Conservation (phyloP, 2,329 filamentous ascomycete genomes). For the Fusarium chuoi region DNA sequence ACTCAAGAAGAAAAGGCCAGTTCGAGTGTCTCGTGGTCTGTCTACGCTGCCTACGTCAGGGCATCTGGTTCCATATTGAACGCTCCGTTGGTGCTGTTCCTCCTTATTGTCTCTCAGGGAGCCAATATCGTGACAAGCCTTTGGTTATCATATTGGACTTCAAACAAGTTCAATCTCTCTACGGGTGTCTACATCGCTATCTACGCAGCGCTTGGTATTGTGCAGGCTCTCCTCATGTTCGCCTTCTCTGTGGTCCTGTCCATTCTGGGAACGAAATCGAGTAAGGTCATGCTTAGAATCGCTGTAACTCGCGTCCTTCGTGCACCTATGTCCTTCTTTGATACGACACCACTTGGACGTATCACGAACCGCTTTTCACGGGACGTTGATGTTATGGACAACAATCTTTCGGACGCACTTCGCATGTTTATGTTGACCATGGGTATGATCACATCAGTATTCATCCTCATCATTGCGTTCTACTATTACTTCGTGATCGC, state of each 20-base stretch:
- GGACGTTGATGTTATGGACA: conserved; percentile 97
- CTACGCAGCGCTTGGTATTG: conserved; percentile 75
- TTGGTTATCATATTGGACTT: conserved; percentile 96
- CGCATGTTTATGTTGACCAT: conserved; percentile 92
- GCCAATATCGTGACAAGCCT: conserved; percentile 88
- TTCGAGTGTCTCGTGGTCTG: conserved; percentile 80
- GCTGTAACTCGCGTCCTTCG: conserved; percentile 82
- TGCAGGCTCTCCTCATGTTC: conserved; percentile 81
- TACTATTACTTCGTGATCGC: conserved; percentile 85
- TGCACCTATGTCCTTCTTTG: conserved; percentile 90
- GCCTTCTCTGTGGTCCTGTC: conserved; percentile 82
- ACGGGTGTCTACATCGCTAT: conserved; percentile 77
- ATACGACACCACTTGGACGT: conserved; percentile 92
- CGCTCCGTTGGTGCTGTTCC: conserved; percentile 69
- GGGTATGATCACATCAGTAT: conserved; percentile 83
- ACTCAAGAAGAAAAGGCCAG: conserved; percentile 76
- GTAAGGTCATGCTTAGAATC: conserved; percentile 81
- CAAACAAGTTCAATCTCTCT: conserved; percentile 75
- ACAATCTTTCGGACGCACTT: conserved; percentile 87
- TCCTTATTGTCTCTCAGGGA: conserved; percentile 79
- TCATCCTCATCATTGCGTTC: conserved; percentile 91
- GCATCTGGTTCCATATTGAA: conserved; percentile 79
- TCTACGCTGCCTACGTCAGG: conserved; percentile 80
- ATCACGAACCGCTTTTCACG: conserved; percentile 97
- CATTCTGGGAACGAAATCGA: conserved; percentile 81